Percentiles rank a stretch among this genome's conserved stretches.
phyloP scores from a whole-genome alignment of 129 eudicot species.

The Lactuca sativa region DNA sequence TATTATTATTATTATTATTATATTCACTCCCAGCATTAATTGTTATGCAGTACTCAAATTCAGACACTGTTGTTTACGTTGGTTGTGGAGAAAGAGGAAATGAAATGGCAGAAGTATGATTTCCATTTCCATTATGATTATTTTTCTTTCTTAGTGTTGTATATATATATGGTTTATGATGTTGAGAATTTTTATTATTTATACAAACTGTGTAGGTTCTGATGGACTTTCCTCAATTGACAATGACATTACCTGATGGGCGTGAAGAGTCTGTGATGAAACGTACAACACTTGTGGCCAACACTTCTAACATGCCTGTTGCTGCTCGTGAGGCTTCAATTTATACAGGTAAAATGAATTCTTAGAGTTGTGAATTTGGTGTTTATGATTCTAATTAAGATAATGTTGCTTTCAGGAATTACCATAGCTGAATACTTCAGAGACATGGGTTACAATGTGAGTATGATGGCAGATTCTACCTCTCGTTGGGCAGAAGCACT shows the following conservation, averaged over 20 bases:
- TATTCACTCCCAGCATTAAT: neutral
- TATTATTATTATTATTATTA: too few species aligned
- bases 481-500: slow-evolving; percentile 99
- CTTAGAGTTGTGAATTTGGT: neutral
- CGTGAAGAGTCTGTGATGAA: slow-evolving; percentile 99
- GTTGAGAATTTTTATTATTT: neutral
- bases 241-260: slow-evolving; percentile 99
- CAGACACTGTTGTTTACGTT: slow-evolving; percentile 88
- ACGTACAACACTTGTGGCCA: slow-evolving; percentile 98
- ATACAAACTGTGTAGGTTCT: slow-evolving; percentile 60
- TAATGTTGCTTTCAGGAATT: slow-evolving; percentile 57
- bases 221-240: slow-evolving; percentile 99
- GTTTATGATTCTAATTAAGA: neutral
- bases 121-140: neutral
- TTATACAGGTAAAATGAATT: slow-evolving; percentile 63
- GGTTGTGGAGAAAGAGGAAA: slow-evolving; percentile 97
- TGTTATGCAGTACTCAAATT: slow-evolving; percentile 77
- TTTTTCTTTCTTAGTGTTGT: too few species aligned
- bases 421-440: slow-evolving; percentile 98
- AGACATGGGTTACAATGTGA: slow-evolving; percentile 99
- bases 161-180: neutral
- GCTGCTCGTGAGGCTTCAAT: slow-evolving; percentile 99
- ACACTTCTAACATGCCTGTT: slow-evolving; percentile 99
- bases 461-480: slow-evolving; percentile 99
- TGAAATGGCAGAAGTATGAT: slow-evolving; percentile 84